Conservation (phyloP, 129 eudicot genomes). For the Pittosporum tobira region DNA sequence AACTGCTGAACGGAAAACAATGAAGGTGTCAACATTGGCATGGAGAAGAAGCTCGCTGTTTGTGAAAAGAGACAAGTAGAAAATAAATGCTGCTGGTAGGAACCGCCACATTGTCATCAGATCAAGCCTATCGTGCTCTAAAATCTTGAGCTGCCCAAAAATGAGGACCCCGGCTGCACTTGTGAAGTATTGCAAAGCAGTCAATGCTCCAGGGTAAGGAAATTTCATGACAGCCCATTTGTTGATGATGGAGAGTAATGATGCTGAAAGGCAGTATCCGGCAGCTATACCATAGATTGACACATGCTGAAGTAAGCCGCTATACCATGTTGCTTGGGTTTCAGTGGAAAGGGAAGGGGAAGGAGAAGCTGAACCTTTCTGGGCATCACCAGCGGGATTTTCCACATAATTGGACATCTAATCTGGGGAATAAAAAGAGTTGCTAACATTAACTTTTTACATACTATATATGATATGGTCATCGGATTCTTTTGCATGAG, state of each 20-base stretch:
- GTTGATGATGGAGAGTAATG: conserved; percentile 88
- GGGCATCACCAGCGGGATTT: conserved; percentile 25
- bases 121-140: conserved; percentile 78
- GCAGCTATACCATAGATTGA: conserved; percentile 84
- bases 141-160: conserved; percentile 53
- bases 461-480: too few relatives aligned
- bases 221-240: conserved; percentile 99
- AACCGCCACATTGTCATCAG: conserved; percentile 83
- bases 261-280: conserved; percentile 92
- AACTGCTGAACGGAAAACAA: conserved; percentile 83
- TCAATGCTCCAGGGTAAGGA: conserved; percentile 94
- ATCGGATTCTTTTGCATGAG: too few relatives aligned
- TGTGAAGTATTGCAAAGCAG: conserved; percentile 91
- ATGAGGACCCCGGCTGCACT: conserved; percentile 80
- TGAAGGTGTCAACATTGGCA: conserved; percentile 95
- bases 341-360: conserved; percentile 21
- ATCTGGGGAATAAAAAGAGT: not conserved
- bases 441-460: too few relatives aligned
- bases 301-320: conserved; percentile 51
- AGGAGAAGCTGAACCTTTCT: conserved; percentile 19
- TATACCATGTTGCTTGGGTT: conserved; percentile 43
- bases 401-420: conserved; percentile 65
- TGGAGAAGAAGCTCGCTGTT: conserved; percentile 98
- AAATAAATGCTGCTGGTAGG: conserved; percentile 82
- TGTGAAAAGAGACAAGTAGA: conserved; percentile 86